Conservation (phyloP, 305 asterid species). For the Andrographis paniculata region DNA sequence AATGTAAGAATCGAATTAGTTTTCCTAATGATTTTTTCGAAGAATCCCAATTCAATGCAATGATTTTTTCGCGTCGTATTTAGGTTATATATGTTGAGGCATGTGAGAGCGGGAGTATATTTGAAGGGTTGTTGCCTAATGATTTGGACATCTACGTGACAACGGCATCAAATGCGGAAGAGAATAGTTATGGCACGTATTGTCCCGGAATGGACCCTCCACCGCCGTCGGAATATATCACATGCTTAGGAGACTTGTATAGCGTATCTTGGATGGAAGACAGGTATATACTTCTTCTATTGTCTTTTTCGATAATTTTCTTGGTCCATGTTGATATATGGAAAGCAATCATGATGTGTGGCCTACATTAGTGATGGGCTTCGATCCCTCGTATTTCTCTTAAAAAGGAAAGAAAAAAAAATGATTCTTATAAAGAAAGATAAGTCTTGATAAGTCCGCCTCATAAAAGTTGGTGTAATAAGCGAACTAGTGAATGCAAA, state of each 20-base stretch:
- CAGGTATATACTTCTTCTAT: conserved; percentile 33
- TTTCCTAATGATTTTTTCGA: too few relatives aligned
- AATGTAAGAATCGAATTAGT: too few relatives aligned
- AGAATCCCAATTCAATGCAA: not conserved
- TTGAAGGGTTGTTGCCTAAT: conserved; percentile 81
- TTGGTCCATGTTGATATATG: too few relatives aligned
- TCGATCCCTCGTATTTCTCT: too few relatives aligned
- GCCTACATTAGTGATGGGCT: too few relatives aligned
- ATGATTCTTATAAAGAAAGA: too few relatives aligned
- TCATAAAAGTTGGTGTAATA: too few relatives aligned
- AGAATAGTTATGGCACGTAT: conserved; percentile 87
- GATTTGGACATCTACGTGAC: conserved; percentile 66
- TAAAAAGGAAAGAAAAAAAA: too few relatives aligned
- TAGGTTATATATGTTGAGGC: conserved; percentile 83
- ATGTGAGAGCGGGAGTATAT: conserved; percentile 84
- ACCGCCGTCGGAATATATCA: conserved; percentile 53
- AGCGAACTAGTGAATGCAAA: too few relatives aligned
- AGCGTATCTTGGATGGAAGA: conserved; percentile 99
- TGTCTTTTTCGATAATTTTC: too few relatives aligned
- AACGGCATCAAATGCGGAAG: conserved; percentile 78
- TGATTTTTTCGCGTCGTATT: not conserved
- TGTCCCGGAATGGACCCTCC: conserved; percentile 66
- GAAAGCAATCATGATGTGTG: too few relatives aligned
- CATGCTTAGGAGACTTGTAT: conserved; percentile 88
- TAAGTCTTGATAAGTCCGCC: too few relatives aligned